Base-by-base conservation (phyloP, 2,329 filamentous ascomycete species). In the Alternaria conjuncta region DNA sequence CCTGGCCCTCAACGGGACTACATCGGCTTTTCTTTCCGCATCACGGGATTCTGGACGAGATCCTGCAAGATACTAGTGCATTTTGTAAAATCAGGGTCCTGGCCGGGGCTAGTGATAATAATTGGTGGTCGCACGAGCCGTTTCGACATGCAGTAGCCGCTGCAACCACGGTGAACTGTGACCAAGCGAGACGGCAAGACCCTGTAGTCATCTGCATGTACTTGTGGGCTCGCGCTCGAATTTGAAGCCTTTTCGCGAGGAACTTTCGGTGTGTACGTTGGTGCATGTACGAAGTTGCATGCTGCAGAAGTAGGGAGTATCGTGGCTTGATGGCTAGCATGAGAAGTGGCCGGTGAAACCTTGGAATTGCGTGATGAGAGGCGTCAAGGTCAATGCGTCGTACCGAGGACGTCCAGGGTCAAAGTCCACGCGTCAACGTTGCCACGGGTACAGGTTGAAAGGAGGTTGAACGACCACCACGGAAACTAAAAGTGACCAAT, bases 51-150 rank as follows among this genome's bases (percentile, higher is more conserved):
- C 28, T 26, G 51, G 36, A 54, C 11, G 32, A 60, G 30, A 46
- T 49, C 15, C 44, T 63, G 61, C 57, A 55, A 51, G 57, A 63
- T 56, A 23, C 13, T 63, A 60, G 61, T 60, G 56, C 36, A 60
- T 63, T 55, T 59, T 51, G 11, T 8, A 18, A 23, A 53, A 51
- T 44, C 41, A 58, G 57, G 51, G 56, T 50, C 44, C 50, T n/a
- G 20, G 26, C 32, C 28, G 61, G 44, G 46, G 50, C 36, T 32
- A 43, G n/a, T 51, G 56, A 44, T 2, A 10, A 25, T 53, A 49
- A 46, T 60, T 55, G 61, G 36, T 36, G 41, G 46, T 18, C 15
- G 36, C 6, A 8, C 9, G 6, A 25, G 21, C 30, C 56, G 44
- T 26, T 41, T 51, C 25, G 44, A 45, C 50, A 51, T 41, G 26